A percentile compares a stretch with the other conserved stretches of the same genome.
Evolutionary conservation across 2,329 filamentous ascomycete species (phyloP).

Genomic region (Colletotrichum cereale): DNA sequence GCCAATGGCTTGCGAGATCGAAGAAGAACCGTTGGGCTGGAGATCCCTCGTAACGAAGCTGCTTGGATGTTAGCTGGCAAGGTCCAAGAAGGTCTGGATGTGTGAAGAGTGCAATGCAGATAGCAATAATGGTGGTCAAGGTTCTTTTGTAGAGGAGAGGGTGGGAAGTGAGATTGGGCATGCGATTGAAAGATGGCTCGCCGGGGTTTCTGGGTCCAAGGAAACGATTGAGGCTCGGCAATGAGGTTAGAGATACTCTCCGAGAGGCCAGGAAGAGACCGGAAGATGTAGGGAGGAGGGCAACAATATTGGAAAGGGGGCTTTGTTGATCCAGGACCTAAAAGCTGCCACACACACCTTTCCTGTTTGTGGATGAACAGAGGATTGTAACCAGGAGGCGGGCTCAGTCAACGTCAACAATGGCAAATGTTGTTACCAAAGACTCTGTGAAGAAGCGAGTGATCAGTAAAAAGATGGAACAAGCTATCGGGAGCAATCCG

Average conservation of each 20-base stretch:
- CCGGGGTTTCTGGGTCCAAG: not conserved
- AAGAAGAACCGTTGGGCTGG: constrained; percentile 6
- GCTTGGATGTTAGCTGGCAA: not conserved
- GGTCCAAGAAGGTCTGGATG: constrained; percentile 18
- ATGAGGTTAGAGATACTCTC: not conserved
- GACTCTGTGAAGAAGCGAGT: constrained; percentile 67
- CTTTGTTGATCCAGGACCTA: not conserved
- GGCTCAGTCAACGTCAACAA: constrained; percentile 45
- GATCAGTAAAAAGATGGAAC: constrained; percentile 69
- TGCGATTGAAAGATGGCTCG: not conserved
- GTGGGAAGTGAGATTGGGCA: not conserved
- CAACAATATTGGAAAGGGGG: not conserved
- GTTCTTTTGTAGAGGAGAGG: no score
- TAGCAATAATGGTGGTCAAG: not conserved
- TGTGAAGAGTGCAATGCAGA: not conserved
- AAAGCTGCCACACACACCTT: constrained; percentile 32
- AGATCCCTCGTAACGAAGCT: not conserved
- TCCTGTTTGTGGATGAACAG: constrained; percentile 40
- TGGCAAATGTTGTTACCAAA: constrained; percentile 64
- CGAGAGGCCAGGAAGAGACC: not conserved
- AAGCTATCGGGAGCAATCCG: constrained; percentile 67
- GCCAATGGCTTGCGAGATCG: constrained; percentile 26
- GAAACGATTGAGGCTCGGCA: not conserved
- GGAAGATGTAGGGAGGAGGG: not conserved
- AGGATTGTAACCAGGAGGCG: constrained; percentile 43